Percentiles rank a stretch among this genome's conserved stretches.
phyloP scores from a whole-genome alignment of 2,329 filamentous ascomycete genomes.

The Ambrosiella beaveri region DNA sequence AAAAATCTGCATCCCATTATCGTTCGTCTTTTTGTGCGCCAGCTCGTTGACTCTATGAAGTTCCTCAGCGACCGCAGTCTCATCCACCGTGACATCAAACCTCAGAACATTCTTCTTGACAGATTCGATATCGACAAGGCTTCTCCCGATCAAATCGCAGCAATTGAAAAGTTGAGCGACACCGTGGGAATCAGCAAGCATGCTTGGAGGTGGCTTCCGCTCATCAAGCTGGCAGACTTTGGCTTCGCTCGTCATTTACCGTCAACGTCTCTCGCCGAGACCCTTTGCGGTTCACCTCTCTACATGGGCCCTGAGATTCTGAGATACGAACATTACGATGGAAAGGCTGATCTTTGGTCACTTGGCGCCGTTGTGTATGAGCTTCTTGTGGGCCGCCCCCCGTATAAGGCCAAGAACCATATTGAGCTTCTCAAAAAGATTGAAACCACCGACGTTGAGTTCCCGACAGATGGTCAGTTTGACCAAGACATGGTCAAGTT shows the following conservation, averaged over 20 bases:
- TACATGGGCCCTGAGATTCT: slow-evolving; percentile 99
- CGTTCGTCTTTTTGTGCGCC: slow-evolving; percentile 87
- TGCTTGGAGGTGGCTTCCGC: slow-evolving; percentile 39
- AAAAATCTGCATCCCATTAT: slow-evolving; percentile 95
- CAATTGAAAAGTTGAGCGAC: slow-evolving; percentile 18
- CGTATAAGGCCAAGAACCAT: slow-evolving; percentile 84
- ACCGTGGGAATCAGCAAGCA: slow-evolving; percentile 49
- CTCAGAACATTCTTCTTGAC: slow-evolving; percentile 72
- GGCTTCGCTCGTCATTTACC: slow-evolving; percentile 92
- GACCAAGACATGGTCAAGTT: slow-evolving; percentile 60
- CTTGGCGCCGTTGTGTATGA: slow-evolving; percentile 91
- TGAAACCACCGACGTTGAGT: slow-evolving; percentile 49
- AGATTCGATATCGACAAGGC: slow-evolving; percentile 39
- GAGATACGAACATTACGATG: slow-evolving; percentile 92
- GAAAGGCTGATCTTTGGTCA: slow-evolving; percentile 94
- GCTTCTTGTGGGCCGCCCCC: slow-evolving; percentile 80
- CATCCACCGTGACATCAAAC: slow-evolving; percentile 93
- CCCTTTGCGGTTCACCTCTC: slow-evolving; percentile 83
- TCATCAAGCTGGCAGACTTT: slow-evolving; percentile 96
- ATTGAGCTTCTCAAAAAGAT: slow-evolving; percentile 88
- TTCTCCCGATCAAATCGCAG: slow-evolving; percentile 49
- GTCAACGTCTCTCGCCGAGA: slow-evolving; percentile 82
- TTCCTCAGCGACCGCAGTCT: slow-evolving; percentile 75
- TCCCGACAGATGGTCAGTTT: slow-evolving; percentile 7
- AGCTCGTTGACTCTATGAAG: slow-evolving; percentile 77